These are phyloP conservation scores for Pugionium dolabratum DNA, from an alignment of 345 rosid species.

Conservation along the genomic window DNA sequence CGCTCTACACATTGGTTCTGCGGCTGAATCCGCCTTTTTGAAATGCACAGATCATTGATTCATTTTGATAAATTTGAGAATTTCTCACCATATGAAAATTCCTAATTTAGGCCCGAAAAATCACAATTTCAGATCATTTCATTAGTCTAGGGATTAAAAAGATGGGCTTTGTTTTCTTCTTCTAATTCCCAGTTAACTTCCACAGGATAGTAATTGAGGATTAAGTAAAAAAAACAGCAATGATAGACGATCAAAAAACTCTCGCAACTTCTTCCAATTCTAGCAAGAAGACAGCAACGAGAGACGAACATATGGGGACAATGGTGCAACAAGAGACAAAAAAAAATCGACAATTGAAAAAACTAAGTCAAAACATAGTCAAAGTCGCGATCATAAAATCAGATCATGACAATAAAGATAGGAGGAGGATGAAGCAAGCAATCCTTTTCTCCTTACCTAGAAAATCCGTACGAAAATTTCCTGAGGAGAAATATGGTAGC, in stretches of 20 bases:
- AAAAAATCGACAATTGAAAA: not conserved
- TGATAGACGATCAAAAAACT: not conserved
- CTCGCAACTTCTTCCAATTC: constrained; percentile 6
- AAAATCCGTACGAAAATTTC: constrained; percentile 10
- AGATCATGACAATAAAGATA: not conserved
- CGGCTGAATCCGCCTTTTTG: not conserved
- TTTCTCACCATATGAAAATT: not conserved
- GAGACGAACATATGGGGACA: not conserved
- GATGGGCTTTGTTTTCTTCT: not conserved
- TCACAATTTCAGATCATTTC: constrained; percentile 2
- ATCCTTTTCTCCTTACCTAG: constrained; percentile 19
- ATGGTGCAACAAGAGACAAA: constrained; percentile 32
- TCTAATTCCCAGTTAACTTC: not conserved
- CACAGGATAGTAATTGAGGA: too few relatives aligned
- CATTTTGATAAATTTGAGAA: not conserved
- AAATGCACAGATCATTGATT: not conserved
- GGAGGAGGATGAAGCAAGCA: constrained; percentile 13
- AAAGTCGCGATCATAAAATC: constrained; percentile 21
- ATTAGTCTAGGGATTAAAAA: not conserved
- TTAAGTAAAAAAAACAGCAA: constrained; percentile 3
- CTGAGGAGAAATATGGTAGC: constrained; percentile 5
- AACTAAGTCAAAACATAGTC: constrained; percentile 23
- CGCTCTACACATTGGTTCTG: not conserved
- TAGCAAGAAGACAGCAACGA: constrained; percentile 9
- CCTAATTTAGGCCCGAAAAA: not conserved